Base-by-base conservation (phyloP, 2,329 filamentous ascomycete genomes). In the Arthrinium phaeospermum region DNA sequence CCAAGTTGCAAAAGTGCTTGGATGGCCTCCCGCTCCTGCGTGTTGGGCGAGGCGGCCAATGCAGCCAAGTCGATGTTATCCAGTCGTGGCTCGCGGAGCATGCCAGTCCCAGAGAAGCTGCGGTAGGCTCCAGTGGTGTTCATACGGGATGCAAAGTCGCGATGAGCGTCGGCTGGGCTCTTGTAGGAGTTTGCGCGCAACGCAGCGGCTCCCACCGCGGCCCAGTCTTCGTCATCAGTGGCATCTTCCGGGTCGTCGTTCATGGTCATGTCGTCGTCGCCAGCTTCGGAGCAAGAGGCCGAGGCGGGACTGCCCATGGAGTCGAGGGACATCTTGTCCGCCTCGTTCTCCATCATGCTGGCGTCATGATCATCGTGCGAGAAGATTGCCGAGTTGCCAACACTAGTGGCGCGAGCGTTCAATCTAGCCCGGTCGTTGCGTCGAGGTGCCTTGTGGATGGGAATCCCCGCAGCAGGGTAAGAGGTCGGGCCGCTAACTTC, bases 161-260 rank as follows among this genome's bases (percentile, higher is more conserved):
- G 84, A 83, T 89, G 82, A 87, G 91, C 83, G 71, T 86, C 84
- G 10, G 81, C 85, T 77, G 86, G 88, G 77, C 83, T 88, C 71
- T 88, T 86, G 78, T 91, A 91, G 8, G 90, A 92, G 68, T 88
- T 87, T 73, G 90, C 89, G 75, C 95, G 91, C 76, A 98, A 88
- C 75, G 94, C 94, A 71, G 93, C 94, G 44, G 95, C 94, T 71
- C 95, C 96, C 74, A 98, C 93, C 70, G 93, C 91, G 67, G 93
- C 94, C 95, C 96, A 98, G 83, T 98, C 95, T 83, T 98, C 96
- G 80, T 98, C 94, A 80, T 98, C 96, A 34, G 96, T 98, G 73
- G 94, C 89, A 79, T 98, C 94, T 76, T 93, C 92, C 73, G 94
- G 91, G 79, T 97, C 93, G 77, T 94, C 92, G 77, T 91, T 91